These are phyloP conservation scores for Starmerella gropengiesseri DNA, from an alignment of 805 yeast genomes.

Conservation along the genomic window DNA sequence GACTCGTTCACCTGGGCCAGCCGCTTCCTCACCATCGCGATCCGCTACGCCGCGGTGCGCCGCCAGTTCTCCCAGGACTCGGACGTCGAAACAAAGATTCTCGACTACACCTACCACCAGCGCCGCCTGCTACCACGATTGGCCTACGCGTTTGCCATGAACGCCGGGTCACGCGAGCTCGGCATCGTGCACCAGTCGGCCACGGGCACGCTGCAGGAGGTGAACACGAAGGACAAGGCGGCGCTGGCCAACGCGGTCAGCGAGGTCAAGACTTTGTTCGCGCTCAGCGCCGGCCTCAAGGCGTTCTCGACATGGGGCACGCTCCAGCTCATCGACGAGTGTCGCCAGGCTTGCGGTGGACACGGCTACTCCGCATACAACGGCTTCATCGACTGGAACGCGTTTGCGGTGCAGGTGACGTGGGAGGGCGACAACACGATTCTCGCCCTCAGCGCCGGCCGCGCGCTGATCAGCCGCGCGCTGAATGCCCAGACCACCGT, in stretches of 20 bases:
- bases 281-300: constrained; percentile 76
- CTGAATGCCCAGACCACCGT: constrained; percentile 31
- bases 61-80: constrained; percentile 59
- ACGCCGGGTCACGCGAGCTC: constrained; percentile 57
- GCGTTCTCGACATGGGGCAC: constrained; percentile 84
- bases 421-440: constrained; percentile 98
- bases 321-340: constrained; percentile 69
- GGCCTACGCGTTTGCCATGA: constrained; percentile 66
- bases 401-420: constrained; percentile 79
- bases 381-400: constrained; percentile 71
- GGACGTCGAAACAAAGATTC: constrained; percentile 54
- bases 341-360: constrained; percentile 92
- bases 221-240: constrained; percentile 33
- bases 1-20: constrained; percentile 77
- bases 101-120: constrained; percentile 84
- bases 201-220: constrained; percentile 36
- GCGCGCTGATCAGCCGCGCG: constrained; percentile 52
- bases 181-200: constrained; percentile 38
- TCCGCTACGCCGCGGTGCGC: constrained; percentile 81
- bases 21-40: constrained; percentile 70
- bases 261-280: constrained; percentile 65
- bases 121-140: constrained; percentile 75
- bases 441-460: constrained; percentile 72
- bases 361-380: constrained; percentile 92
- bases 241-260: constrained; percentile 41